Conservation (phyloP, 768 basidiomycete species). For the Steccherinum ochraceum region DNA sequence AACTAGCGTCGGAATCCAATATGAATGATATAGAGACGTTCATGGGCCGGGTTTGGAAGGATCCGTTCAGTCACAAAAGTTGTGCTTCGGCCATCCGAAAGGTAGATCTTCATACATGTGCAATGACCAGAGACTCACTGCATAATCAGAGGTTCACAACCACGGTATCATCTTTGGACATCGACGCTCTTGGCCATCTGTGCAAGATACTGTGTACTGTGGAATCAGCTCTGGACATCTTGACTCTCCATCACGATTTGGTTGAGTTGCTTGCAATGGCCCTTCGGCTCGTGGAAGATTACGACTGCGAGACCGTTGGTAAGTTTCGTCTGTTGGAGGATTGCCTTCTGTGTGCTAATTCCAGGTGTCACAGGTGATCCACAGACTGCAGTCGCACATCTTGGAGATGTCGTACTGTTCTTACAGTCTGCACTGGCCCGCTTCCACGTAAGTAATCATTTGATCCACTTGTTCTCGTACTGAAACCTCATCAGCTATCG, state of each 20-base stretch:
- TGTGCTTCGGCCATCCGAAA: slow-evolving; percentile 54
- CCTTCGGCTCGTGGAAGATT: slow-evolving; percentile 57
- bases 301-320: slow-evolving; percentile 81
- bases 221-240: slow-evolving; percentile 56
- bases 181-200: slow-evolving; percentile 65
- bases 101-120: slow-evolving; percentile 33
- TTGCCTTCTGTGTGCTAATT: not conserved
- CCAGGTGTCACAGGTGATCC: slow-evolving; percentile 57
- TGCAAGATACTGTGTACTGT: slow-evolving; percentile 59
- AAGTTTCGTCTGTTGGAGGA: slow-evolving; percentile 19
- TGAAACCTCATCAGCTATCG: slow-evolving; percentile 36
- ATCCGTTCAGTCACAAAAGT: slow-evolving; percentile 47
- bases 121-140: not conserved
- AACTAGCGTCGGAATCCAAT: slow-evolving; percentile 44
- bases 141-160: slow-evolving; percentile 49
- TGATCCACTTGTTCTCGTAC: not conserved
- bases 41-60: slow-evolving; percentile 41
- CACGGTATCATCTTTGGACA: slow-evolving; percentile 46
- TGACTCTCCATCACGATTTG: slow-evolving; percentile 63
- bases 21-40: slow-evolving; percentile 30
- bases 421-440: slow-evolving; percentile 58
- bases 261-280: slow-evolving; percentile 59
- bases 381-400: slow-evolving; percentile 71
- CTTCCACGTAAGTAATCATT: slow-evolving; percentile 43
- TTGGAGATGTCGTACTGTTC: slow-evolving; percentile 77